phyloP scores from a whole-genome alignment of 176 grass and related monocot species.

The Aegilops speltoides region DNA sequence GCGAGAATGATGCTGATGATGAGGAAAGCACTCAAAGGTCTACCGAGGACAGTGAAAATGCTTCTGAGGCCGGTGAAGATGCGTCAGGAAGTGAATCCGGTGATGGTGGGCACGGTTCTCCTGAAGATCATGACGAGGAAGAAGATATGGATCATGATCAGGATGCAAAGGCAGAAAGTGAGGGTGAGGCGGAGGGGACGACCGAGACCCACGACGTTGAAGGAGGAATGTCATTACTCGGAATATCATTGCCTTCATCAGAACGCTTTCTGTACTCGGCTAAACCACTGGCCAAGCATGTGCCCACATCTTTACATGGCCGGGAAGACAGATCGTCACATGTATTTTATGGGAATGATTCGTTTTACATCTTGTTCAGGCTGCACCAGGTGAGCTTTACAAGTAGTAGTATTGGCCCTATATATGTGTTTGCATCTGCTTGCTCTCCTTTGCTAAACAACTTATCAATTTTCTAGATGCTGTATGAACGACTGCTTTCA shows the following conservation, averaged over 20 bases:
- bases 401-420: neutral
- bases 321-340: conserved; percentile 55
- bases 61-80: conserved; percentile 90
- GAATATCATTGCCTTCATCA: conserved; percentile 57
- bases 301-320: conserved; percentile 62
- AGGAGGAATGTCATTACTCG: conserved; percentile 51
- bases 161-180: conserved; percentile 85
- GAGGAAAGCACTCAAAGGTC: conserved; percentile 93
- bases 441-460: conserved; percentile 30
- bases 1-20: conserved; percentile 92
- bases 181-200: conserved; percentile 86
- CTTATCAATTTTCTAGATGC: conserved; percentile 61
- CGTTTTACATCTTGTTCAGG: conserved; percentile 88
- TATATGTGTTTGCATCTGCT: neutral
- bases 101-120: conserved; percentile 86
- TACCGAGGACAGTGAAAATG: conserved; percentile 94
- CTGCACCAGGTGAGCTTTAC: conserved; percentile 79
- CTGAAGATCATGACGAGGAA: conserved; percentile 92
- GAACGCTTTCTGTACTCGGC: conserved; percentile 75
- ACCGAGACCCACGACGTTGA: conserved; percentile 66
- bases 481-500: conserved; percentile 93
- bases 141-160: conserved; percentile 87
- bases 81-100: conserved; percentile 90
- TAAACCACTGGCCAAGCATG: conserved; percentile 90
- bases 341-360: conserved; percentile 98